A percentile compares a stretch with the other conserved stretches of the same genome.
Conservation (phyloP, 1,139 yeast species). For the Zygoascus hellenicus region DNA sequence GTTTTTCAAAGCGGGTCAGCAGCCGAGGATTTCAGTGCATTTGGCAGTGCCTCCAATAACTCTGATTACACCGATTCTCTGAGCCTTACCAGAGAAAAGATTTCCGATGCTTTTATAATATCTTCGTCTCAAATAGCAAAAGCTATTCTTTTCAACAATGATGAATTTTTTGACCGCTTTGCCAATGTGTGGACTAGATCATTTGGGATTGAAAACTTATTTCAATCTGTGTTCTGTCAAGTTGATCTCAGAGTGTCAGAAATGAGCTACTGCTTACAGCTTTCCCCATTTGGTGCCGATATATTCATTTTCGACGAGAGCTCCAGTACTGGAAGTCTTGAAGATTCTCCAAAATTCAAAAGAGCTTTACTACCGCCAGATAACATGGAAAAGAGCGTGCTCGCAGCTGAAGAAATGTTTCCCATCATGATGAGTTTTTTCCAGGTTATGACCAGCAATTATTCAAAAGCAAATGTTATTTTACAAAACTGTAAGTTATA, state of each 20-base stretch:
- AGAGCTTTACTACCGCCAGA: background rate
- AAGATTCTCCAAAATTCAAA: background rate
- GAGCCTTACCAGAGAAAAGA: conserved; percentile 15
- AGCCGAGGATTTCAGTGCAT: background rate
- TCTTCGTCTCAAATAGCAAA: conserved; percentile 23
- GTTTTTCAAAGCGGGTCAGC: conserved; percentile 18
- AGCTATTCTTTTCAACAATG: conserved; percentile 22
- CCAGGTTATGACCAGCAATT: background rate
- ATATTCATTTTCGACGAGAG: conserved; percentile 11
- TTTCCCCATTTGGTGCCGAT: conserved; percentile 14
- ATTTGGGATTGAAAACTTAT: conserved; percentile 21
- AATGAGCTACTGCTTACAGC: conserved; percentile 23
- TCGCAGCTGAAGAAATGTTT: too few species aligned
- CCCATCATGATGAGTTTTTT: background rate
- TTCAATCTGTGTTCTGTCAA: conserved; percentile 25
- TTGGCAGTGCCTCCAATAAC: background rate
- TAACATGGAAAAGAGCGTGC: background rate
- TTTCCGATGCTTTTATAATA: conserved; percentile 18
- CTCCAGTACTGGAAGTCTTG: background rate
- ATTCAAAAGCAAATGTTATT: background rate
- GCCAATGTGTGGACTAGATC: conserved; percentile 23
- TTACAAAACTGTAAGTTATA: background rate
- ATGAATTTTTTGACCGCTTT: conserved; percentile 24
- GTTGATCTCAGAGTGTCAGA: conserved; percentile 20
- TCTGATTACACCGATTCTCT: conserved; percentile 4